Evolutionary conservation across 164 flowering plant species (phyloP).

Genomic region (Stephania japonica): DNA sequence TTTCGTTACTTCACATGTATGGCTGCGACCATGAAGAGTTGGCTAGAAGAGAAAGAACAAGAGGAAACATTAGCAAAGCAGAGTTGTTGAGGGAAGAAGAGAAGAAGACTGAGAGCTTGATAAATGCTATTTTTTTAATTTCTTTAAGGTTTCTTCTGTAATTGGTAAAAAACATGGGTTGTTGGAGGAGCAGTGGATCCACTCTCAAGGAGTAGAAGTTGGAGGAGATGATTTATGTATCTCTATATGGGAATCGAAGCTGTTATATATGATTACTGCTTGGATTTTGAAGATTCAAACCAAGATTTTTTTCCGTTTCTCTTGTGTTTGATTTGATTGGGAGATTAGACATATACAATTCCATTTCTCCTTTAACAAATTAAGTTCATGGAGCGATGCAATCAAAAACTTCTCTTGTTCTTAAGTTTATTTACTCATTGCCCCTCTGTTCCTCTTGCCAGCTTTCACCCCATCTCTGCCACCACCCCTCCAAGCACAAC

Average conservation of each 20-base stretch:
- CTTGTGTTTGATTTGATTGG: constrained; percentile 13
- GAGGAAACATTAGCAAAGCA: constrained; percentile 18
- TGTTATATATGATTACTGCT: background rate
- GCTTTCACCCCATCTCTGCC: no score
- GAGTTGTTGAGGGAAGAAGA: constrained; percentile 29
- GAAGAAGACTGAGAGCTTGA: constrained; percentile 38
- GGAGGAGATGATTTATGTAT: constrained; percentile 69
- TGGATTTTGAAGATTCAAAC: constrained; percentile 12
- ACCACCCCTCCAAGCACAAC: no score
- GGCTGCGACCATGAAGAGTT: constrained; percentile 81
- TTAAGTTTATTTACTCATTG: no score
- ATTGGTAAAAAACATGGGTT: constrained; percentile 83
- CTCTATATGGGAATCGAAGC: background rate
- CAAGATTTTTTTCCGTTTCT: constrained; percentile 5
- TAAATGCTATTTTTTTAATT: constrained; percentile 55
- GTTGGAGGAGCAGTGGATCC: constrained; percentile 52
- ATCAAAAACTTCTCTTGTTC: background rate
- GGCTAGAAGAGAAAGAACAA: constrained; percentile 44
- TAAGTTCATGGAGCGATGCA: background rate
- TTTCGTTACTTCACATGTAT: constrained; percentile 42
- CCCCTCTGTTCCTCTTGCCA: no score
- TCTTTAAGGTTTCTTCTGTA: constrained; percentile 61
- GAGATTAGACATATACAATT: constrained; percentile 17
- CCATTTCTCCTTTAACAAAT: background rate
- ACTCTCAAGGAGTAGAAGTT: constrained; percentile 71